These are phyloP conservation scores for Nemania sp. DNA, from an alignment of 2,329 filamentous ascomycete species.

Conservation along the genomic window DNA sequence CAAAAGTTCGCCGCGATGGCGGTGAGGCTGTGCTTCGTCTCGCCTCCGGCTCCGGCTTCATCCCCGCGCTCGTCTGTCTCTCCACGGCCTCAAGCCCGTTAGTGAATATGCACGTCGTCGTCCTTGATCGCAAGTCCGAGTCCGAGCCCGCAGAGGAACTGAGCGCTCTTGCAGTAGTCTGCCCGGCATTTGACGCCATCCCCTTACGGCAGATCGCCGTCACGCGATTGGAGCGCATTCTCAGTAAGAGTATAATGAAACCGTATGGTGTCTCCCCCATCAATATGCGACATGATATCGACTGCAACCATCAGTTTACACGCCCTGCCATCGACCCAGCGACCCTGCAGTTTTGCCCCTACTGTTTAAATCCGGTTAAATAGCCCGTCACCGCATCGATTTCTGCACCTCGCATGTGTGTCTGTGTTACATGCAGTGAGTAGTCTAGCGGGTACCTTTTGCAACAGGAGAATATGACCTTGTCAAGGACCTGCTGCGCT, in stretches of 20 bases:
- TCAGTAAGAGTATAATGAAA: conserved; percentile 10
- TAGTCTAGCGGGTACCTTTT: neutral
- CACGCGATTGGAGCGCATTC: neutral
- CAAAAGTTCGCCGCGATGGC: conserved; percentile 4
- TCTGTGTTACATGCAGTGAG: conserved; percentile 6
- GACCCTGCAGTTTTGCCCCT: neutral
- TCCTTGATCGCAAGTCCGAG: neutral
- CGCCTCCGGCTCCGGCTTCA: neutral
- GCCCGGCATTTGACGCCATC: neutral
- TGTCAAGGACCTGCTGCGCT: neutral
- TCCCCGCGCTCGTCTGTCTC: neutral
- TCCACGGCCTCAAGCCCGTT: conserved; percentile 13
- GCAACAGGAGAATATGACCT: neutral
- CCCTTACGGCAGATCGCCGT: conserved; percentile 6
- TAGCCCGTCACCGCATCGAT: conserved; percentile 2
- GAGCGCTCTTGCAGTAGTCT: conserved; percentile 1
- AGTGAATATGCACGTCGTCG: conserved; percentile 1
- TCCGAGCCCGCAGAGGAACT: conserved; percentile 5
- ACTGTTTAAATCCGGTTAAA: conserved; percentile 24
- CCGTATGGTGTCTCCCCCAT: conserved; percentile 1
- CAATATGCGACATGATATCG: neutral
- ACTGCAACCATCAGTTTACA: neutral
- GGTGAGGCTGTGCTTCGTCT: conserved; percentile 8
- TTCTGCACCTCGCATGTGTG: conserved; percentile 9
- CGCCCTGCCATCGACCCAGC: neutral